phyloP scores from a whole-genome alignment of 1,284 basidiomycete genomes.

The Athelia sp. region DNA sequence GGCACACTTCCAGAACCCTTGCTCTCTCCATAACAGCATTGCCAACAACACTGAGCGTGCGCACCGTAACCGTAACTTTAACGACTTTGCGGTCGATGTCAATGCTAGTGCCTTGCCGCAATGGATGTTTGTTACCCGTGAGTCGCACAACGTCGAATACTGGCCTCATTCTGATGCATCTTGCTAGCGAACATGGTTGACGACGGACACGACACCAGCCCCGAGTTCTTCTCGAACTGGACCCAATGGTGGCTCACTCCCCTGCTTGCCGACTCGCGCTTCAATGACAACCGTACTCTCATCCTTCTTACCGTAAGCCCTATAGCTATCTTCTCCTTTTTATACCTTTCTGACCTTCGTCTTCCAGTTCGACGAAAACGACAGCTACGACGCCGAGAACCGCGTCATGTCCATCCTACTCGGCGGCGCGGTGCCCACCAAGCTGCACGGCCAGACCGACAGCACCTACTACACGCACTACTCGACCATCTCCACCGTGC shows the following conservation, averaged over 20 bases:
- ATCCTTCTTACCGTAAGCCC: slow-evolving; percentile 42
- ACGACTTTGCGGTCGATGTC: slow-evolving; percentile 51
- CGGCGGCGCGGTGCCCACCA: slow-evolving; percentile 44
- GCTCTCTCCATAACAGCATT: slow-evolving; percentile 48
- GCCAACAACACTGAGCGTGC: slow-evolving; percentile 35
- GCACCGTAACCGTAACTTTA: slow-evolving; percentile 59
- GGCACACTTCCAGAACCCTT: slow-evolving; percentile 32
- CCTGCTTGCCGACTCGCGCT: slow-evolving; percentile 39
- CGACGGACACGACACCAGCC: slow-evolving; percentile 39
- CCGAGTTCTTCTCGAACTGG: slow-evolving; percentile 45
- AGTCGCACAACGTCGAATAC: slow-evolving; percentile 14
- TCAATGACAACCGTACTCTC: slow-evolving; percentile 48
- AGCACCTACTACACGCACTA: slow-evolving; percentile 63
- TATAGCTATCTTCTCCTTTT: not conserved
- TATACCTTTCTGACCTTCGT: not conserved
- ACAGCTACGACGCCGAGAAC: slow-evolving; percentile 43
- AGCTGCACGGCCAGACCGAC: slow-evolving; percentile 42
- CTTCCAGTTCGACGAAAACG: slow-evolving; percentile 41
- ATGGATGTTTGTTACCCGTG: slow-evolving; percentile 70
- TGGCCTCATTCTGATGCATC: slow-evolving; percentile 4
- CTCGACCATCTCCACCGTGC: slow-evolving; percentile 51
- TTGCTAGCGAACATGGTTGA: not conserved
- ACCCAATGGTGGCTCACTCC: slow-evolving; percentile 50
- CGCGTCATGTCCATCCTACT: slow-evolving; percentile 44
- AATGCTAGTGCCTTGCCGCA: slow-evolving; percentile 49